A percentile compares a stretch with the other conserved stretches of the same genome.
Conservation (phyloP, 1,284 basidiomycete species). For the Salmacisia buchloeana region DNA sequence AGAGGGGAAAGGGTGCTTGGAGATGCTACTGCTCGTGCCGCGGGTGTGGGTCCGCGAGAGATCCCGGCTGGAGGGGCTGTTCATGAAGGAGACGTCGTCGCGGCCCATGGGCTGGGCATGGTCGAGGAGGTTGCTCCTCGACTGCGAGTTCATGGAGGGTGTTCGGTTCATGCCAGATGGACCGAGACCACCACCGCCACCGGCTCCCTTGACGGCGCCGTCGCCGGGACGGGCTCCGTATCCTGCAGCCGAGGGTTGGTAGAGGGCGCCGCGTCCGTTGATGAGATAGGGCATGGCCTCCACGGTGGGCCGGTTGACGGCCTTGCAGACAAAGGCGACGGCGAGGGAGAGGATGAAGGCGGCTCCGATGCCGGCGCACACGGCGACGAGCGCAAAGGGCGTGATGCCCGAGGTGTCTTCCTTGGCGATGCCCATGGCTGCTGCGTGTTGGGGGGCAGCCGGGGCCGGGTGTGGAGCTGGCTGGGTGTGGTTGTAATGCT, state of each 20-base stretch:
- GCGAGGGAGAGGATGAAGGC: slow-evolving; percentile 11
- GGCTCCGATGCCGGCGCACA: slow-evolving; percentile 10
- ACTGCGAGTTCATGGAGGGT: neutral
- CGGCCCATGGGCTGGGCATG: slow-evolving; percentile 15
- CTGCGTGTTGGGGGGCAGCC: neutral
- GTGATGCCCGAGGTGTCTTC: slow-evolving; percentile 12
- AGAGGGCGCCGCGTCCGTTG: slow-evolving; percentile 7
- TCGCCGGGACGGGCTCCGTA: slow-evolving; percentile 10
- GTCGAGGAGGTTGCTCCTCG: slow-evolving; percentile 9
- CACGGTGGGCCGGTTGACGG: slow-evolving; percentile 12
- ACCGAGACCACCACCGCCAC: neutral
- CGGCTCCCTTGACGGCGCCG: neutral
- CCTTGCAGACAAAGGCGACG: slow-evolving; percentile 13
- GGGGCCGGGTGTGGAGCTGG: too few species aligned
- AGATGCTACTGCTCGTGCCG: neutral
- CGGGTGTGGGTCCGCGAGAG: slow-evolving; percentile 3
- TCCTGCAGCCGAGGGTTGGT: slow-evolving; percentile 16
- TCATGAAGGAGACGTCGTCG: neutral
- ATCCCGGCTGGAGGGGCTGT: neutral
- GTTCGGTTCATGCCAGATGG: neutral
- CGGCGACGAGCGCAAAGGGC: slow-evolving; percentile 8
- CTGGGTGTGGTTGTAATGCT: too few species aligned
- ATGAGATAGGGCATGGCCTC: slow-evolving; percentile 14
- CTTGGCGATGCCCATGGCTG: neutral
- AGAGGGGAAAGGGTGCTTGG: slow-evolving; percentile 7